These are phyloP conservation scores for Ophiostoma triangulosporum DNA, from an alignment of 2,329 filamentous ascomycete species.

Conservation along the genomic window DNA sequence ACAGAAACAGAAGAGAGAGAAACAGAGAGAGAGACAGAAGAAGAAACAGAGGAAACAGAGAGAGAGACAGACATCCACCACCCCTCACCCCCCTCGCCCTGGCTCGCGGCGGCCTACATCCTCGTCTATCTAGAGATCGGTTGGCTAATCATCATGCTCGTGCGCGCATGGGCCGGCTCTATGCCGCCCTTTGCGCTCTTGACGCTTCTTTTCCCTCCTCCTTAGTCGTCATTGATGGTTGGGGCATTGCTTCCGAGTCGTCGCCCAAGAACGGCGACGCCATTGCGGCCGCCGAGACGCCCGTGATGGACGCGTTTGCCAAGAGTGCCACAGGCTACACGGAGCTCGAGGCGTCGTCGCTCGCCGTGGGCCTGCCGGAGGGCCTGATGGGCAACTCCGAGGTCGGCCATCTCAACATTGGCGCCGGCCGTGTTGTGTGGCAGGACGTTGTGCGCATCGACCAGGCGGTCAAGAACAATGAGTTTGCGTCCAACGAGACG, in stretches of 20 bases:
- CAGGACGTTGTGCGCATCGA: slow-evolving; percentile 97
- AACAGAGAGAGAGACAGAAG: not conserved
- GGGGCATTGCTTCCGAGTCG: slow-evolving; percentile 72
- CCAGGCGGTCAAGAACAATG: slow-evolving; percentile 72
- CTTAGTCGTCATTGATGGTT: slow-evolving; percentile 94
- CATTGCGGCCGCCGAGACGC: slow-evolving; percentile 85
- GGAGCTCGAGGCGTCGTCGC: slow-evolving; percentile 87
- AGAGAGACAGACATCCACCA: too few species aligned
- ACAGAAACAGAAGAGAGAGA: not conserved
- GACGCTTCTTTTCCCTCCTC: not conserved
- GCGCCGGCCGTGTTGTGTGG: slow-evolving; percentile 94
- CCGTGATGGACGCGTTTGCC: slow-evolving; percentile 86
- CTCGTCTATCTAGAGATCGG: slow-evolving; percentile 43
- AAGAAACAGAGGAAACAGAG: not conserved
- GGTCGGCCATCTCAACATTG: slow-evolving; percentile 97
- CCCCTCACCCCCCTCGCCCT: slow-evolving; percentile 18
- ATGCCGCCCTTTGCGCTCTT: not conserved
- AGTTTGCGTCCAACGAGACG: slow-evolving; percentile 62
- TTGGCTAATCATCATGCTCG: slow-evolving; percentile 45
- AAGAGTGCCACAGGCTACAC: slow-evolving; percentile 73
- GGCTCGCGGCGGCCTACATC: slow-evolving; percentile 34
- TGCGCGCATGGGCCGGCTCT: slow-evolving; percentile 22
- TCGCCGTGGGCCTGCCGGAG: slow-evolving; percentile 89
- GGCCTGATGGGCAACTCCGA: slow-evolving; percentile 98
- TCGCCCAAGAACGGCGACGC: slow-evolving; percentile 87